Base-by-base conservation (phyloP, 108 stramenopile genomes). In the Nitzschia sp. region DNA sequence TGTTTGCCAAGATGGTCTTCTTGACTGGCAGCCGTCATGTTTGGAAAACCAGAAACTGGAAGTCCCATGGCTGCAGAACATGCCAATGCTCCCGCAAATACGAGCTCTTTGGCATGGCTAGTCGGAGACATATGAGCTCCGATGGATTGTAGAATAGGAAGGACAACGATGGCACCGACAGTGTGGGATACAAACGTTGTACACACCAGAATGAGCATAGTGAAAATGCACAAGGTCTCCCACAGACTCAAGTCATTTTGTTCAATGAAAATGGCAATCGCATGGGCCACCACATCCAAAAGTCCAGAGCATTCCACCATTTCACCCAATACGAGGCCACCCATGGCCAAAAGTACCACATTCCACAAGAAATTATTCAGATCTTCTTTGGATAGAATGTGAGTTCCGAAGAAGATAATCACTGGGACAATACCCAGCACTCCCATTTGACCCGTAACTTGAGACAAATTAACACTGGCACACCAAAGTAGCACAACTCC, bases 401-500 rank as follows among this genome's bases (percentile, higher is more conserved):
- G n/a, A 2, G 34, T 41, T 15, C 58, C 58, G 7, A 59, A 59
- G 20, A 59, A 59, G 3, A 38, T 41, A 2, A 38, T 17, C 10
- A 59, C n/a, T 38, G 46, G 46, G 2, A 63, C 46, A 63, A 63
- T 48, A 2, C 46, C 46, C 9, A 48, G 5, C 0, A 50, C 46
- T 21, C 46, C 63, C 63, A 63, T 63, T 50, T 63, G 46, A 24
- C 63, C 63, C n/a, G 46, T 50, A 63, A 24, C 22, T 11, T 29
- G 43, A n/a, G 20, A 19, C 10, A 48, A 15, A 17, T 50, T 63
- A 3, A 20, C 24, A 25, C 50, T 65, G 51, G 17, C 25, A 65
- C 63, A 65, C 63, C 63, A 65, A 15, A 65, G 51, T 29, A 65
- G 63, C 8, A 65, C 63, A 11, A 52, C 51, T 34, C 63, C 63